Base-by-base conservation (phyloP, 768 basidiomycete genomes). In the Mycena galericulata region DNA sequence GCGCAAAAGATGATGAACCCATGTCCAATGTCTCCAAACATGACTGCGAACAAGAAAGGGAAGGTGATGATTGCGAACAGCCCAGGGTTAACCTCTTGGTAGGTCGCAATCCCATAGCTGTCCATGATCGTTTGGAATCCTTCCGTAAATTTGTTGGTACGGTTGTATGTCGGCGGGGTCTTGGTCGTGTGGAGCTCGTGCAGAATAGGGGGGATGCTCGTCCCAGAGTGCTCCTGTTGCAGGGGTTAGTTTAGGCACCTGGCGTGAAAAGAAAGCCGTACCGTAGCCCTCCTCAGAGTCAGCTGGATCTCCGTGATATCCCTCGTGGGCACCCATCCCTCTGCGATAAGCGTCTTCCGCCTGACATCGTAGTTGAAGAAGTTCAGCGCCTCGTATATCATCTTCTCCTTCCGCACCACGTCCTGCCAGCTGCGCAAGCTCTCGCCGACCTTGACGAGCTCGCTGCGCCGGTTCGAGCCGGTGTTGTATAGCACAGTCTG, bases 1-100 rank as follows among this genome's bases (percentile, higher is more conserved):
- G 91, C 89, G 45, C 86, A 75, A 70, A 93, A 86, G 73, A 94
- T 92, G 75, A 99, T 90, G 67, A 89, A 83, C 32, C 96, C 98
- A 80, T 99, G 98, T 4, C 98, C 98, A 75, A 99, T 94, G 80
- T 99, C 98, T 75, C 98, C 98, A 77, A 99, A 99, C 98, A 99
- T 99, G 82, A 99, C 95, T 6, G 96, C 97, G 75, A 99, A 99
- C 72, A 99, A 81, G 89, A 99, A 99, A 0, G 98, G 98, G 89
- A 98, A 98, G 2, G 96, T 98, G 73, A 93, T 83, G 72, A 94
- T 84, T 0, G 95, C 95, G 79, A 97, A 97, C 30, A 99, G 81
- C 60, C 97, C 98, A 22, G 98, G 97, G 77, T 99, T 99, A 77
- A 96, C 90, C 80, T 99, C 98, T 77, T 98, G 94, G 77, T 99